phyloP scores from a whole-genome alignment of 2,329 filamentous ascomycete genomes.

The Hypocrella siamensis region DNA sequence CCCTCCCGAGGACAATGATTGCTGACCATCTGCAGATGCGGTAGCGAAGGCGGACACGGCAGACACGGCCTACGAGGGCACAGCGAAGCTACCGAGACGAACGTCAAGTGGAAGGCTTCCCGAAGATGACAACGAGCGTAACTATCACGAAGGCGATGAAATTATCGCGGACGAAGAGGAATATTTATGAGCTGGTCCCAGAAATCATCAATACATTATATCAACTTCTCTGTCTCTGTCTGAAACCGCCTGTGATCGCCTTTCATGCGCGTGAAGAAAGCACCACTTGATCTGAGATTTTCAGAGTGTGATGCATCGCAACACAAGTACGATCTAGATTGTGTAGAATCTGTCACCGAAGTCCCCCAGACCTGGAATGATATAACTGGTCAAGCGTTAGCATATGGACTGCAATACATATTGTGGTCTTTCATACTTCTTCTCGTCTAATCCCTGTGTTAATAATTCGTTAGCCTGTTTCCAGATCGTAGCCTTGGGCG shows the following conservation, averaged over 20 bases:
- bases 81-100: conserved; percentile 8
- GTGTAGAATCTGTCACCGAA: conserved; percentile 96
- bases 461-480: conserved; percentile 1
- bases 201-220: conserved; percentile 9
- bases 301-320: conserved; percentile 1
- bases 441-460: conserved; percentile 69
- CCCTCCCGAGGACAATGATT: too few species aligned
- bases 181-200: conserved; percentile 22
- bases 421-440: conserved; percentile 50
- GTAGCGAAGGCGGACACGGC: conserved; percentile 31
- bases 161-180: conserved; percentile 40
- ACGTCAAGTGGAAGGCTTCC: conserved; percentile 9
- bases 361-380: conserved; percentile 83
- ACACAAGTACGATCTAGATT: conserved; percentile 33
- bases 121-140: conserved; percentile 32
- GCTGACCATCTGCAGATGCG: conserved; percentile 24
- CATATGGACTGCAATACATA: conserved; percentile 1
- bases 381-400: conserved; percentile 54
- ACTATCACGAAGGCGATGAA: conserved; percentile 35
- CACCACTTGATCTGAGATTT: too few species aligned
- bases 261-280: too few species aligned
- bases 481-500: background rate
- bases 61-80: conserved; percentile 13
- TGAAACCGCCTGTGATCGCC: too few species aligned
- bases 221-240: too few species aligned